Base-by-base conservation (phyloP, 2,329 filamentous ascomycete genomes). In the Huntiella decipiens region DNA sequence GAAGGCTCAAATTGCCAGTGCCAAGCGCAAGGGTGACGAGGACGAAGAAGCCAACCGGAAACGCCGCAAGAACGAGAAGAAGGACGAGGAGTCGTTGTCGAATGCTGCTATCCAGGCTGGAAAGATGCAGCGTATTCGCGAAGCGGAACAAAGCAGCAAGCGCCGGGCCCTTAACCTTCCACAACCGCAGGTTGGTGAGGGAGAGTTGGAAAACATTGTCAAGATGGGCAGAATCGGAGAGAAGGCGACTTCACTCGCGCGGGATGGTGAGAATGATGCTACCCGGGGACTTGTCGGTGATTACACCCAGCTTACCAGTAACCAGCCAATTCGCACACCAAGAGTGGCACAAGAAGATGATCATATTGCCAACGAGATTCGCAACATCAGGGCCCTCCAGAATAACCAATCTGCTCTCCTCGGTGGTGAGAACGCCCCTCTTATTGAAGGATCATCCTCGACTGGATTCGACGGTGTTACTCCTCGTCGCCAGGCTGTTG, bases 191-290 rank as follows among this genome's bases (percentile, higher is more conserved):
- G 85, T 98, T 55, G 79, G 83, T 60, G 91, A 98, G 56, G 73
- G 77, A 38, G 91, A 98, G 62, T 68, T 98, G 49, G 91, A 98
- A 57, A 87, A 95, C 53, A 96, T 98, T 56, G 85, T 98, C 52
- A 98, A 98, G 67, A 93, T 96, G 86, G 88, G 91, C 38, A 82
- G 93, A 73, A 75, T 86, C 50, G 91, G 88, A 34, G 86, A 95
- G 57, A 78, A 80, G 44, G 91, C 91, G 38, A 86, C 78, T 55
- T 66, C 71, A 51, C 68, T 82, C 58, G 84, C 83, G 4, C 74
- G 74, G 38, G 76, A 77, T 45, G 82, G 82, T 58, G 85, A 94
- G 50, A 92, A 87, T 52, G 77, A 85, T 57, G 77, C 83, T 44
- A 93, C 87, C 0, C 76, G 82, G 53, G 86, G 87, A 4, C 68